These are phyloP conservation scores for Niebla homalea DNA, from an alignment of 495 filamentous ascomycete genomes.

Conservation along the genomic window DNA sequence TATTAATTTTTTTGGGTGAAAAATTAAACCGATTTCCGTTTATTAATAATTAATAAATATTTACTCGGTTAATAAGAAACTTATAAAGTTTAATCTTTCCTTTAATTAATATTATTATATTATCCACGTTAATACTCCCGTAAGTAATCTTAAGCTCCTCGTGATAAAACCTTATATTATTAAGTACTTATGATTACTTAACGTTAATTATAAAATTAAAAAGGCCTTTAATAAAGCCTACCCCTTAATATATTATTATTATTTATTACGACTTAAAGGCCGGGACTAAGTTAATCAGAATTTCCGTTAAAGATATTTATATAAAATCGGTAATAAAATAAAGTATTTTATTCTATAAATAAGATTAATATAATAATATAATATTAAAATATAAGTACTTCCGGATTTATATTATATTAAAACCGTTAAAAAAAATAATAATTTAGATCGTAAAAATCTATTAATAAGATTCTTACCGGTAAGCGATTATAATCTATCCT, in stretches of 20 bases:
- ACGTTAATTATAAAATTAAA: neutral
- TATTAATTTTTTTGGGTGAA: neutral
- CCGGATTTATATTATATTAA: neutral
- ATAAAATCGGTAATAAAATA: neutral
- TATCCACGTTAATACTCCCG: no score
- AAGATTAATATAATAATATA: neutral
- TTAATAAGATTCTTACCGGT: neutral
- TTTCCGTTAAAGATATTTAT: neutral
- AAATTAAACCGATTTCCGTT: neutral
- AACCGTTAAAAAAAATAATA: neutral
- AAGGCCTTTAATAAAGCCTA: no score
- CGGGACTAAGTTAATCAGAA: neutral
- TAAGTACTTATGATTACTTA: neutral
- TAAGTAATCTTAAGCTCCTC: no score
- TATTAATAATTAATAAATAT: neutral
- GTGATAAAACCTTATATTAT: no score
- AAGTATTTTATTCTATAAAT: neutral
- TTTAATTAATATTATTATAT: no score
- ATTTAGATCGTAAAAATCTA: neutral
- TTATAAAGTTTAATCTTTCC: no score
- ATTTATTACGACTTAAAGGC: neutral
- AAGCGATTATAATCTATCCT: no score
- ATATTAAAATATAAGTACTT: neutral
- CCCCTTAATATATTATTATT: neutral
- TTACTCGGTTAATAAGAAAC: neutral